phyloP scores from a whole-genome alignment of 495 filamentous ascomycete genomes.

The Aspergillus sclerotioniger region DNA sequence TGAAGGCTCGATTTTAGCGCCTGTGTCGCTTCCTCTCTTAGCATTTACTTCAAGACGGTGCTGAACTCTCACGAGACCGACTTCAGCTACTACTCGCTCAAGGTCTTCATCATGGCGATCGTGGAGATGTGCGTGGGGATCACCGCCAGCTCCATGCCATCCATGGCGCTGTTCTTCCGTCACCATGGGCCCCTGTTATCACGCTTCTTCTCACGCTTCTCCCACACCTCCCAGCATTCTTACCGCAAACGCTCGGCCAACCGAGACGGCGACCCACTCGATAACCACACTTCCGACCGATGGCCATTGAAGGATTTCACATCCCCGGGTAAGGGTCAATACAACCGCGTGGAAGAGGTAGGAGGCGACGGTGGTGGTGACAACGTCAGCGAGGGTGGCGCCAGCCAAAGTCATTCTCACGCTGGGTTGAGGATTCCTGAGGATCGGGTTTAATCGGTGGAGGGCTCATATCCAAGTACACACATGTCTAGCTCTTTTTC shows the following conservation, averaged over 20 bases:
- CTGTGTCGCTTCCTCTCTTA: not conserved
- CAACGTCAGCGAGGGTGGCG: no score
- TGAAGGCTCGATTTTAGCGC: not conserved
- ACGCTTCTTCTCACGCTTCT: not conserved
- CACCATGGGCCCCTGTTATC: not conserved
- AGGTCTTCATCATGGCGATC: not conserved
- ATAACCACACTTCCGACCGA: not conserved
- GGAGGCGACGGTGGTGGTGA: not conserved
- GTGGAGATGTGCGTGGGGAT: not conserved
- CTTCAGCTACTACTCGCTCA: not conserved
- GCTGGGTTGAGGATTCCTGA: not conserved
- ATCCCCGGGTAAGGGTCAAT: not conserved
- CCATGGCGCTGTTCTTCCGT: not conserved
- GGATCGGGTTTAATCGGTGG: not conserved
- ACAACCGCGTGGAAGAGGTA: not conserved
- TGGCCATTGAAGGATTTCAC: not conserved
- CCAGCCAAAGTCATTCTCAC: not conserved
- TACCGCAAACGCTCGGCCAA: not conserved
- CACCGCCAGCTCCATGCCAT: not conserved
- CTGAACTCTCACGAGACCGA: not conserved
- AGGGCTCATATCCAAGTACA: no score
- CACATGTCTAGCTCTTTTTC: no score
- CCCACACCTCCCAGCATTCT: not conserved
- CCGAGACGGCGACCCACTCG: not conserved
- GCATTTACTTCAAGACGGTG: not conserved